A percentile compares a stretch with the other conserved stretches of the same genome.
phyloP scores from a whole-genome alignment of 345 rosid genomes.

The Garcia nutans region DNA sequence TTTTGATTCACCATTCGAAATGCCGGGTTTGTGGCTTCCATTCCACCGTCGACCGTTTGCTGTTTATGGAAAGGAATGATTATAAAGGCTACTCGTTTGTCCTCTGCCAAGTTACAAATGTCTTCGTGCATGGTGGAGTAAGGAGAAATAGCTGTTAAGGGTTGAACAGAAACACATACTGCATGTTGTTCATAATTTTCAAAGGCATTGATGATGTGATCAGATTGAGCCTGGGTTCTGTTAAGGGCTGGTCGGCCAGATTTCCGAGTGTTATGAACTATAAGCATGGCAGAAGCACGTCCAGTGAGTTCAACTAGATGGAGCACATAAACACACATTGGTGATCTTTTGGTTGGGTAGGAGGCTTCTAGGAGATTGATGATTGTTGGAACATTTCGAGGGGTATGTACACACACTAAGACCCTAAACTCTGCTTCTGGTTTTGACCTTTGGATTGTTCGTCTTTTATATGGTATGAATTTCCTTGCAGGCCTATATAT shows the following conservation, averaged over 20 bases:
- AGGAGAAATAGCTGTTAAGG: slow-evolving; percentile 87
- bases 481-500: slow-evolving; percentile 66
- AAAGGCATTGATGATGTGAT: slow-evolving; percentile 85
- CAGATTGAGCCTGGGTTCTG: slow-evolving; percentile 91
- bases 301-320: slow-evolving; percentile 96
- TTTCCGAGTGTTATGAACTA: slow-evolving; percentile 75
- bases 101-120: slow-evolving; percentile 82
- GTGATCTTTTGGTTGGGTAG: slow-evolving; percentile 71
- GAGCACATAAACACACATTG: slow-evolving; percentile 71
- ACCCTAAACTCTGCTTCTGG: slow-evolving; percentile 66
- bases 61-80: slow-evolving; percentile 94
- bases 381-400: slow-evolving; percentile 85
- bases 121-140: slow-evolving; percentile 97
- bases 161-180: slow-evolving; percentile 58
- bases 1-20: slow-evolving; percentile 78
- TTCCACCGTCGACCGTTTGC: slow-evolving; percentile 89
- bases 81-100: slow-evolving; percentile 67
- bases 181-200: slow-evolving; percentile 79
- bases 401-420: slow-evolving; percentile 74
- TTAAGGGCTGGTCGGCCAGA: slow-evolving; percentile 69
- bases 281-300: slow-evolving; percentile 90
- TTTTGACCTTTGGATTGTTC: slow-evolving; percentile 64
- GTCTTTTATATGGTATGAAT: slow-evolving; percentile 58
- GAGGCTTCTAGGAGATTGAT: slow-evolving; percentile 89
- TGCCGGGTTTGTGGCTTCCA: slow-evolving; percentile 93